Evolutionary conservation across 106 monocot genomes (phyloP).

Genomic region (Vanilla planifolia): DNA sequence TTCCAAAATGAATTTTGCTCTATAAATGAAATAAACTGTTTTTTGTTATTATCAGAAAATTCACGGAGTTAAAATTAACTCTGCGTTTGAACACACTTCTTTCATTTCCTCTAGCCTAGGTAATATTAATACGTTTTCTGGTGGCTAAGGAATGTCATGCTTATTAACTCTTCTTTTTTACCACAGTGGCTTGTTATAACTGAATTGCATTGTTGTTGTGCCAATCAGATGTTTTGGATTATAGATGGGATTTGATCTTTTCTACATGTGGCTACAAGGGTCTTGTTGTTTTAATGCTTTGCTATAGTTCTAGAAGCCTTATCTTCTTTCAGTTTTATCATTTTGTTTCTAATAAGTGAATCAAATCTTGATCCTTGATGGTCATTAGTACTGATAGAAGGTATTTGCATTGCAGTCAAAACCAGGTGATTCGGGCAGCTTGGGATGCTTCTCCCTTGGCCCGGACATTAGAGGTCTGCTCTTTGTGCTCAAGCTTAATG

Average conservation of each 20-base stretch:
- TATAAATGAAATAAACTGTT: background rate
- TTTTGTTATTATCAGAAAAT: too few relatives aligned
- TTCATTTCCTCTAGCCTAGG: too few relatives aligned
- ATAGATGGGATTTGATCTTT: background rate
- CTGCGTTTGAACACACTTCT: too few relatives aligned
- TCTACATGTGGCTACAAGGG: background rate
- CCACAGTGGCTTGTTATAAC: too few relatives aligned
- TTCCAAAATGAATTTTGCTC: background rate
- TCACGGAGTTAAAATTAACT: too few relatives aligned
- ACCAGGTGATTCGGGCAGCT: constrained; percentile 52
- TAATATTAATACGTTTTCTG: too few relatives aligned
- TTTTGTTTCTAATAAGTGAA: background rate
- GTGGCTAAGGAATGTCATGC: too few relatives aligned
- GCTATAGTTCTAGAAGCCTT: background rate
- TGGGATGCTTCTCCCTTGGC: constrained; percentile 46
- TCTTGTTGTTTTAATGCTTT: background rate
- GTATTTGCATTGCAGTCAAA: constrained; percentile 58
- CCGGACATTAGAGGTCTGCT: constrained; percentile 52
- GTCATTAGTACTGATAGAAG: constrained; percentile 16
- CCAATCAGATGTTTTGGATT: background rate
- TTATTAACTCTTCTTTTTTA: too few relatives aligned
- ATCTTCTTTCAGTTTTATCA: background rate
- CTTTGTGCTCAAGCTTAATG: constrained; percentile 88
- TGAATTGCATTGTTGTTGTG: too few relatives aligned
- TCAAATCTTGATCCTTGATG: background rate